Conservation (phyloP, 306 rosid genomes). For the Lablab purpureus region DNA sequence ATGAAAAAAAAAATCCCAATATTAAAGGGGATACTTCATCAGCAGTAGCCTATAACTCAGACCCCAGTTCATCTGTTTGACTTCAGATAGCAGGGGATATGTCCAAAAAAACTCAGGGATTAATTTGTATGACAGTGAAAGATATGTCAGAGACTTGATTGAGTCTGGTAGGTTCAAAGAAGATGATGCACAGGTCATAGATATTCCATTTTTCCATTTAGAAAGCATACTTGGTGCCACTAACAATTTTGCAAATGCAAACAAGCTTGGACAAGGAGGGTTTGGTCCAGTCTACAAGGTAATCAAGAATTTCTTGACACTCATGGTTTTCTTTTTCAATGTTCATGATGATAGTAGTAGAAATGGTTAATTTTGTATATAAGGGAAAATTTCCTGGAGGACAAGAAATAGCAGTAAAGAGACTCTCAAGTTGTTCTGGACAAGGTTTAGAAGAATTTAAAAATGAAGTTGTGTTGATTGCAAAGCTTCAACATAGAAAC, state of each 20-base stretch:
- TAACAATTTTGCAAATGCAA: conserved; percentile 58
- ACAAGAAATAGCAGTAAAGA: conserved; percentile 76
- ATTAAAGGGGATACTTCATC: conserved; percentile 33
- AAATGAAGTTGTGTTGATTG: conserved; percentile 81
- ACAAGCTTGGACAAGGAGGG: conserved; percentile 86
- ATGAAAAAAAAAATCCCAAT: not conserved
- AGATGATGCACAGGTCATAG: conserved; percentile 64
- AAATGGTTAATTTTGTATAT: not conserved
- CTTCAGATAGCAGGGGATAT: conserved; percentile 62
- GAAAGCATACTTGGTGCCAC: conserved; percentile 71
- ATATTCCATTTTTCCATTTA: conserved; percentile 71
- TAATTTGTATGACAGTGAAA: conserved; percentile 58
- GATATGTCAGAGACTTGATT: conserved; percentile 62
- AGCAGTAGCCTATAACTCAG: not conserved
- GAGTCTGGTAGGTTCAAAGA: conserved; percentile 65
- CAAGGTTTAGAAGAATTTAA: conserved; percentile 84
- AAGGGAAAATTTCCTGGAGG: conserved; percentile 75
- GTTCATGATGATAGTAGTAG: conserved; percentile 18
- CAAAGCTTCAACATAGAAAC: conserved; percentile 84
- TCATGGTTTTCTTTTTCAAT: not conserved
- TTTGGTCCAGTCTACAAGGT: conserved; percentile 87
- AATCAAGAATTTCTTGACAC: not conserved
- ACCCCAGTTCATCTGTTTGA: conserved; percentile 45
- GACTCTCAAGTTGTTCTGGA: conserved; percentile 82
- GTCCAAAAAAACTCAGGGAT: conserved; percentile 55